Percentiles rank a stretch among this genome's conserved stretches.
These are phyloP conservation scores for Agroathelia rolfsii DNA, from an alignment of 1,284 basidiomycete species.

Conservation along the genomic window DNA sequence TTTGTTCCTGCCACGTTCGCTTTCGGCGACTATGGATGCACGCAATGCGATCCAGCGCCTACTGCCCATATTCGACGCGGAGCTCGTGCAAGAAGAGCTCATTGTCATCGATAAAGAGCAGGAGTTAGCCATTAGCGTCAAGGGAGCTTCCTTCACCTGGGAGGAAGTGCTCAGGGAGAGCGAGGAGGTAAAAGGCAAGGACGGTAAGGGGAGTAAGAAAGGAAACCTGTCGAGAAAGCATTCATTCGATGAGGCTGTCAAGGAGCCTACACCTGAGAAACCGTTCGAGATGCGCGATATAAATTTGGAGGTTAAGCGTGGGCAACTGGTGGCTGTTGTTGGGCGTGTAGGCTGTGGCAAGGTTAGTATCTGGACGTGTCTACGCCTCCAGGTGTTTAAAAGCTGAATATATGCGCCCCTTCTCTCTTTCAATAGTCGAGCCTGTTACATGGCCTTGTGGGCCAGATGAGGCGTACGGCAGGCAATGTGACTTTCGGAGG, in stretches of 20 bases:
- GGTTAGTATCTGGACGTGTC: slow-evolving; percentile 14
- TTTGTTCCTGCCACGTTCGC: slow-evolving; percentile 58
- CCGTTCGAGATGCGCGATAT: slow-evolving; percentile 46
- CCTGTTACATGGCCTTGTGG: slow-evolving; percentile 60
- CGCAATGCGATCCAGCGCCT: slow-evolving; percentile 51
- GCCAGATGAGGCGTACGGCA: slow-evolving; percentile 55
- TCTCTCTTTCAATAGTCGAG: slow-evolving; percentile 38
- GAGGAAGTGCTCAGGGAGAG: slow-evolving; percentile 22
- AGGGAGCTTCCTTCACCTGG: slow-evolving; percentile 58
- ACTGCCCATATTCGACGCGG: slow-evolving; percentile 47
- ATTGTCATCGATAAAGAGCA: slow-evolving; percentile 35
- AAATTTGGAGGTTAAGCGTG: slow-evolving; percentile 44
- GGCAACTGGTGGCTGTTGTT: slow-evolving; percentile 54
- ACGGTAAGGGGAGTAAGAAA: slow-evolving; percentile 13
- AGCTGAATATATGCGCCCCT: slow-evolving; percentile 6
- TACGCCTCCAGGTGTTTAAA: neutral
- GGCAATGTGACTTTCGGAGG: slow-evolving; percentile 60
- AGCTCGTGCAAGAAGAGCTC: slow-evolving; percentile 33
- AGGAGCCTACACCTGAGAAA: slow-evolving; percentile 15
- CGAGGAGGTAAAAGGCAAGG: slow-evolving; percentile 14
- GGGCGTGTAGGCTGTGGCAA: slow-evolving; percentile 55
- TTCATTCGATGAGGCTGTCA: slow-evolving; percentile 9
- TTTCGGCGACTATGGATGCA: slow-evolving; percentile 58
- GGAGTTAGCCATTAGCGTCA: slow-evolving; percentile 39
- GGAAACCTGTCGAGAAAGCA: slow-evolving; percentile 4